phyloP scores from a whole-genome alignment of 352 stramenopile species.

The Globisporangium irregulare region DNA sequence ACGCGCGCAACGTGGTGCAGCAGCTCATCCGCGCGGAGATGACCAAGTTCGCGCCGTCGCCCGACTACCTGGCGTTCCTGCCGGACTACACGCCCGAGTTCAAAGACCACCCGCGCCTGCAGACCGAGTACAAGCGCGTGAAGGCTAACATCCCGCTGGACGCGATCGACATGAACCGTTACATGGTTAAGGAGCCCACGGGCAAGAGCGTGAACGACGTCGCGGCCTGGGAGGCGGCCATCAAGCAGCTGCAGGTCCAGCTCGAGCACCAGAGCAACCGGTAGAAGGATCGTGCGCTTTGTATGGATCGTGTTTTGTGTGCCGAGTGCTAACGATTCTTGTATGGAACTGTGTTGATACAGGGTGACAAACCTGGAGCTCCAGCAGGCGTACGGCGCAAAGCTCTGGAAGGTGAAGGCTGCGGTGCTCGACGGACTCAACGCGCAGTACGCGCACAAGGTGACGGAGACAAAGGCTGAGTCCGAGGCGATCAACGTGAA shows the following conservation, averaged over 20 bases:
- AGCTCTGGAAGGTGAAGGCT: conserved; percentile 58
- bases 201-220: conserved; percentile 38
- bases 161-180: conserved; percentile 70
- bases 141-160: conserved; percentile 63
- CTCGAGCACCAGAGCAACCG: conserved; percentile 66
- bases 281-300: conserved; percentile 18
- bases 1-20: conserved; percentile 54
- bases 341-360: conserved; percentile 11
- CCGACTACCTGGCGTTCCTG: conserved; percentile 63
- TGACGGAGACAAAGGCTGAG: conserved; percentile 34
- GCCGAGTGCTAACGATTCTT: neutral
- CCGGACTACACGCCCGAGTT: conserved; percentile 58
- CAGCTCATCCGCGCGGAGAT: conserved; percentile 72
- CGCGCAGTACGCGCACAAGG: conserved; percentile 41
- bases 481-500: conserved; percentile 57
- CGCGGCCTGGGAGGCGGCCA: conserved; percentile 48
- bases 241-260: conserved; percentile 44
- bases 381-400: conserved; percentile 67
- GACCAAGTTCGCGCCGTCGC: conserved; percentile 51
- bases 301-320: neutral
- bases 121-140: conserved; percentile 74
- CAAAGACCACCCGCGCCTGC: conserved; percentile 41
- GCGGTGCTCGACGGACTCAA: conserved; percentile 67
- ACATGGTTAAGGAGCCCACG: conserved; percentile 45
- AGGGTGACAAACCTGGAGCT: conserved; percentile 77